Evolutionary conservation across 2,329 filamentous ascomycete species (phyloP).

Genomic region (Diaporthe humulicola): DNA sequence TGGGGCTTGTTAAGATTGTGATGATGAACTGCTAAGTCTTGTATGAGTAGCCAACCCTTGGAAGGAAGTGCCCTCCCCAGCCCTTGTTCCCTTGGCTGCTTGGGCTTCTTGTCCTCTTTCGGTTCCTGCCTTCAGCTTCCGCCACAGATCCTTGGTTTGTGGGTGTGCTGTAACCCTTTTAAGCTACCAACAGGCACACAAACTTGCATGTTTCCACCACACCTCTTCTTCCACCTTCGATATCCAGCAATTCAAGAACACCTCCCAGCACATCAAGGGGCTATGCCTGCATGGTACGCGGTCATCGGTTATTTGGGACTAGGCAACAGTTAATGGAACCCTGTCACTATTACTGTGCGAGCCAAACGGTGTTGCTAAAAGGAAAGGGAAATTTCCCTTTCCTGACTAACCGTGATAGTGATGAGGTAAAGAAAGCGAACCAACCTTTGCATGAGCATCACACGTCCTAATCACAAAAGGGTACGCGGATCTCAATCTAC

Average conservation of each 20-base stretch:
- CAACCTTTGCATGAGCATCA: not conserved
- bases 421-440: not conserved
- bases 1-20: not conserved
- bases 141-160: not conserved
- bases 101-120: not conserved
- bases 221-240: not conserved
- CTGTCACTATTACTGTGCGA: constrained; percentile 25
- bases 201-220: not conserved
- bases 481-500: not conserved
- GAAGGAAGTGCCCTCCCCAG: not conserved
- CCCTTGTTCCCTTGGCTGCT: not conserved
- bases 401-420: not conserved
- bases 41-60: not conserved
- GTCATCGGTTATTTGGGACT: not conserved
- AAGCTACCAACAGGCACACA: constrained; percentile 11
- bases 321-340: not conserved
- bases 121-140: not conserved
- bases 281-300: not conserved
- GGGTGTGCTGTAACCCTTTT: not conserved
- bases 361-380: not conserved
- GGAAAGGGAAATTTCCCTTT: not conserved
- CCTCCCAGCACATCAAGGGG: not conserved
- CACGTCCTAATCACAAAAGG: not conserved
- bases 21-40: not conserved
- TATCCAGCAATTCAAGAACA: not conserved